phyloP scores from a whole-genome alignment of 2,329 filamentous ascomycete genomes.

The Penicillium verrucosum region DNA sequence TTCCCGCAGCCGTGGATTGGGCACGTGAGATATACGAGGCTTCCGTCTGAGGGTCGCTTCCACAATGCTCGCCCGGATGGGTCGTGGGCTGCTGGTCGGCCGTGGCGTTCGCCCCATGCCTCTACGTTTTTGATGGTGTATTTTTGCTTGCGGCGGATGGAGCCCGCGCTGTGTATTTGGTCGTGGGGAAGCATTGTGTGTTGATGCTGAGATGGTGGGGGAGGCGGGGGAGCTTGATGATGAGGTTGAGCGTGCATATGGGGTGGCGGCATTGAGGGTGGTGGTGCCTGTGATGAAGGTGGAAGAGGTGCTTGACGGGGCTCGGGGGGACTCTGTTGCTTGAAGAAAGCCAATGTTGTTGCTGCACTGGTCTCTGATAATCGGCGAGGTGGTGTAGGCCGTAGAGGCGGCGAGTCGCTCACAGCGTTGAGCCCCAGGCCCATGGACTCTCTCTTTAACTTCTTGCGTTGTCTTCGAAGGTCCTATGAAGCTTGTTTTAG shows the following conservation, averaged over 20 bases:
- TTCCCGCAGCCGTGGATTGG: conserved; percentile 40
- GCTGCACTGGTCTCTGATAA: conserved; percentile 42
- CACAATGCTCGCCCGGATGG: conserved; percentile 38
- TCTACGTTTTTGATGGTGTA: conserved; percentile 44
- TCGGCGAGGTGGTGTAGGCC: conserved; percentile 38
- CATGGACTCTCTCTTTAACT: conserved; percentile 42
- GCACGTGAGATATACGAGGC: conserved; percentile 40
- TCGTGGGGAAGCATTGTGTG: conserved; percentile 27
- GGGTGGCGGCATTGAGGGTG: conserved; percentile 20
- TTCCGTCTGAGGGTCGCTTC: conserved; percentile 41
- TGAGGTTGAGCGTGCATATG: conserved; percentile 23
- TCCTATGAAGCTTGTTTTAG: conserved; percentile 25
- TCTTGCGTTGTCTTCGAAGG: conserved; percentile 39
- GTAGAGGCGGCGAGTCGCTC: conserved; percentile 37
- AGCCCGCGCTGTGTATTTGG: conserved; percentile 22
- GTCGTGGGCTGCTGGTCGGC: conserved; percentile 41
- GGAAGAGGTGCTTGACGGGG: conserved; percentile 31
- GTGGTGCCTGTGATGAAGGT: conserved; percentile 25
- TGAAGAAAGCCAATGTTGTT: conserved; percentile 42
- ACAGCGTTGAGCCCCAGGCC: conserved; percentile 35
- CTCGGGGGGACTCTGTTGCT: conserved; percentile 42
- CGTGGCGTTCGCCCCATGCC: conserved; percentile 42
- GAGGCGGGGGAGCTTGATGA: conserved; percentile 14
- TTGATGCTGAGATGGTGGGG: conserved; percentile 8
- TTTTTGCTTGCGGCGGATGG: conserved; percentile 41